Evolutionary conservation across 2,329 filamentous ascomycete species (phyloP).

Genomic region (Phialophora expanda): DNA sequence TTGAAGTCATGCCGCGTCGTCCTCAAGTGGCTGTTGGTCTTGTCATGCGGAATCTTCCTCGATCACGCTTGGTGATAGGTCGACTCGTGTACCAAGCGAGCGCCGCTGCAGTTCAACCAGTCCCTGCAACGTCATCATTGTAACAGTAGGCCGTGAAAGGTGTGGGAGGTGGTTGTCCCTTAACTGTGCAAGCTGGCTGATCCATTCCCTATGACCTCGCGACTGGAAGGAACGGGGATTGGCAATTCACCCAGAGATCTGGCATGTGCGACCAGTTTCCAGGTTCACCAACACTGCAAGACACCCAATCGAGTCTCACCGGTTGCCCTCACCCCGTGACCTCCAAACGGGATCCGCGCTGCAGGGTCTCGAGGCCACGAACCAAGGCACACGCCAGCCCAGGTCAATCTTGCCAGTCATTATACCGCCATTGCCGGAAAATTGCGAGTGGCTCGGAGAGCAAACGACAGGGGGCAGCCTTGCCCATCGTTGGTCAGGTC

Average conservation of each 20-base stretch:
- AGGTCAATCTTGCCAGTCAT: neutral
- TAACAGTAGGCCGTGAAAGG: neutral
- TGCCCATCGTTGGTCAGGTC: neutral
- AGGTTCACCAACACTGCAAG: neutral
- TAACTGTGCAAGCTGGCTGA: neutral
- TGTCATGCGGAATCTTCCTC: neutral
- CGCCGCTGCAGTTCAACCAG: neutral
- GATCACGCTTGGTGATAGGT: neutral
- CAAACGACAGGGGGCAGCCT: neutral
- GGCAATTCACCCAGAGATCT: neutral
- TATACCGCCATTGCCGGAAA: neutral
- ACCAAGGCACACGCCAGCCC: neutral
- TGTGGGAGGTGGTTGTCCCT: neutral
- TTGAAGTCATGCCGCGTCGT: neutral
- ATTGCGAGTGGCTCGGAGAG: neutral
- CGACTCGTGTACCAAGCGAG: neutral
- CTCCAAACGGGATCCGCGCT: neutral
- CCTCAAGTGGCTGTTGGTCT: neutral
- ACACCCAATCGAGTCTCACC: neutral
- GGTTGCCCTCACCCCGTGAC: constrained; percentile 2
- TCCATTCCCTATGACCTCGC: neutral
- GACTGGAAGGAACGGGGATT: neutral
- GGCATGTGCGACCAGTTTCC: neutral
- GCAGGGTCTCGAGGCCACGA: neutral
- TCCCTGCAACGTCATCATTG: neutral